Evolutionary conservation across 148 eudicot species (phyloP).

Genomic region (Polygonum maritimum): DNA sequence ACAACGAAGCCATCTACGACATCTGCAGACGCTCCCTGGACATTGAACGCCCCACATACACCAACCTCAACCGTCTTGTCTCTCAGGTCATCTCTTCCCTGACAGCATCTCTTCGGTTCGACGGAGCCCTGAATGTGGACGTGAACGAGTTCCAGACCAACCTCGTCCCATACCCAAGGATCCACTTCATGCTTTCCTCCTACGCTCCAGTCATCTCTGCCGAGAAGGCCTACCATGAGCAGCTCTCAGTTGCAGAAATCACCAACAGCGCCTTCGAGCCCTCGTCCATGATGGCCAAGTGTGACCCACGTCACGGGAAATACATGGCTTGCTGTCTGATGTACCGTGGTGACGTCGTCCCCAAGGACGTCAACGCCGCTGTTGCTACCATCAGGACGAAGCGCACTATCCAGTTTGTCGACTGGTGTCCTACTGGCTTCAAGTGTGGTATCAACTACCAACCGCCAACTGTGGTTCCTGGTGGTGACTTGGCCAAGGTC

Average conservation of each 20-base stretch:
- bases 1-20: constrained; percentile 1
- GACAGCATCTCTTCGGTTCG: constrained; percentile 51
- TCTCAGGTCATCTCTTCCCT: constrained; percentile 41
- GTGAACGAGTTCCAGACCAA: too few species aligned
- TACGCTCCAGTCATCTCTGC: too few species aligned
- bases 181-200: too few species aligned
- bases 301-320: too few species aligned
- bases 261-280: too few species aligned
- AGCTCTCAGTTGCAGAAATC: too few species aligned
- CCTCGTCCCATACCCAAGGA: too few species aligned
- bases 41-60: constrained; percentile 10
- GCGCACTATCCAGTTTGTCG: constrained; percentile 55
- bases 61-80: constrained; percentile 7
- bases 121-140: constrained; percentile 42
- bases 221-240: too few species aligned
- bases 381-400: constrained; percentile 59
- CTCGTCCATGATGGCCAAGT: too few species aligned
- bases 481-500: too few species aligned
- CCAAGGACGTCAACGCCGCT: constrained; percentile 56
- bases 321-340: too few species aligned
- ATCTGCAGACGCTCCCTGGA: constrained; percentile 12
- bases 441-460: constrained; percentile 68
- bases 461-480: constrained; percentile 32
- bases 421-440: constrained; percentile 64
- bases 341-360: constrained; percentile 44